Conservation (phyloP, 257 asterid species). For the Cordia subcordata region DNA sequence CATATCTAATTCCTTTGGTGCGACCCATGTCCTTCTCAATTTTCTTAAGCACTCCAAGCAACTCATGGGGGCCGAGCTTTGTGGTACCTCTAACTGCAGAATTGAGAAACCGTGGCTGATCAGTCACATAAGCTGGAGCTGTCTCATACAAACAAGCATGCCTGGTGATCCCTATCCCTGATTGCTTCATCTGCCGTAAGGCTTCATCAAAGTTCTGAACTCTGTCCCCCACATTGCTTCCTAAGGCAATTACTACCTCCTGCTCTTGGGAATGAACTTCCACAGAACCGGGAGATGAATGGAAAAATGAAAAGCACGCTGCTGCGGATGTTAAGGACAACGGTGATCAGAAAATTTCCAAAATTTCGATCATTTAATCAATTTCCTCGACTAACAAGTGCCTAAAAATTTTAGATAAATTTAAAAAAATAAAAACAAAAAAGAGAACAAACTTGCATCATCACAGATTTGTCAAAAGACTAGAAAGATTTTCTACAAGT, state of each 20-base stretch:
- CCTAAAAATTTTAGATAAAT: not conserved
- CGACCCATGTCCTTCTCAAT: slow-evolving; percentile 94
- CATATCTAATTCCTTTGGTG: slow-evolving; percentile 74
- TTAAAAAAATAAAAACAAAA: not conserved
- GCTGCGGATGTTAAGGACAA: slow-evolving; percentile 19
- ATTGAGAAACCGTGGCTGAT: slow-evolving; percentile 85
- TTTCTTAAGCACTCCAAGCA: slow-evolving; percentile 55
- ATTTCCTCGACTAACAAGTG: not conserved
- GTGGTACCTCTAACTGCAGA: slow-evolving; percentile 85
- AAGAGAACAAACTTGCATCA: not conserved
- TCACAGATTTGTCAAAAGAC: too few species aligned
- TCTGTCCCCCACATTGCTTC: slow-evolving; percentile 89
- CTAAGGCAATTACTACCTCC: slow-evolving; percentile 81
- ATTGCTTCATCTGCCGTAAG: slow-evolving; percentile 61
- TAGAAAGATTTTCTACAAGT: too few species aligned
- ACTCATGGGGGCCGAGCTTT: slow-evolving; percentile 61
- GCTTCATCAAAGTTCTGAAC: slow-evolving; percentile 76
- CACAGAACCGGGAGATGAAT: slow-evolving; percentile 38
- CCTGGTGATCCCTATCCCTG: slow-evolving; percentile 65
- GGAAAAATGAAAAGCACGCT: slow-evolving; percentile 35
- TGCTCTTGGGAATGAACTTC: slow-evolving; percentile 73
- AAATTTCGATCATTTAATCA: not conserved
- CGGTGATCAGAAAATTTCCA: slow-evolving; percentile 3
- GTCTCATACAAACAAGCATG: slow-evolving; percentile 88
- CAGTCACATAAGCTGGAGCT: slow-evolving; percentile 82